Evolutionary conservation across 768 basidiomycete genomes (phyloP).

Genomic region (Hygrophorus pudorinus): DNA sequence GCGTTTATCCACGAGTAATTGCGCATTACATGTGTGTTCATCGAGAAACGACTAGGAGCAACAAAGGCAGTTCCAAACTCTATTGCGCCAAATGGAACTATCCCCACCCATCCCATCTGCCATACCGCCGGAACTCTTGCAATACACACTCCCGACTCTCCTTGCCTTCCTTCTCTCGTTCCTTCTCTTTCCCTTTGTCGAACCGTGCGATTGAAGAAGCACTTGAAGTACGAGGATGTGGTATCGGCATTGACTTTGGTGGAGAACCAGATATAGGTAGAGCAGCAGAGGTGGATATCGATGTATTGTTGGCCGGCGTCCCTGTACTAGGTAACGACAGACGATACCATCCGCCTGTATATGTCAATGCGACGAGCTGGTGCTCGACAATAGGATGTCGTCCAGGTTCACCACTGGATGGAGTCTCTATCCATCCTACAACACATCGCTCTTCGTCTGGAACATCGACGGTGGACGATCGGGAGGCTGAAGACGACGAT

Average conservation of each 20-base stretch:
- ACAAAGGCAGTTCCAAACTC: no score
- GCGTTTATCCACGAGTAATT: not conserved
- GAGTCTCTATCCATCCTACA: constrained; percentile 73
- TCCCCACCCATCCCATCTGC: constrained; percentile 86
- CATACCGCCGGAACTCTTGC: constrained; percentile 73
- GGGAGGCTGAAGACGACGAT: constrained; percentile 49
- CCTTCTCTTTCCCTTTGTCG: constrained; percentile 56
- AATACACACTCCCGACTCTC: constrained; percentile 58
- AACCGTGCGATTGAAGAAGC: constrained; percentile 39
- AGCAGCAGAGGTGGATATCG: constrained; percentile 15
- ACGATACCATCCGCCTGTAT: constrained; percentile 88
- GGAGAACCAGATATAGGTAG: constrained; percentile 28
- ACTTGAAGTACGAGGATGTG: constrained; percentile 44
- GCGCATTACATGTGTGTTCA: constrained; percentile 2
- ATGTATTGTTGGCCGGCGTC: constrained; percentile 14
- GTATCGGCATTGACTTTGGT: constrained; percentile 26
- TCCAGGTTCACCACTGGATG: constrained; percentile 26
- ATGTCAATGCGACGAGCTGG: constrained; percentile 80
- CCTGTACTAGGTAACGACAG: constrained; percentile 46
- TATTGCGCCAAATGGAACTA: constrained; percentile 14
- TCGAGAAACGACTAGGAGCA: not conserved
- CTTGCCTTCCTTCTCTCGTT: constrained; percentile 45
- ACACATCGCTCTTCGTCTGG: constrained; percentile 79
- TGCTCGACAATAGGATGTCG: constrained; percentile 33
- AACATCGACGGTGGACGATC: constrained; percentile 47